Conservation (phyloP, 163 green algal species). For the Trebouxia gelatinosa region DNA sequence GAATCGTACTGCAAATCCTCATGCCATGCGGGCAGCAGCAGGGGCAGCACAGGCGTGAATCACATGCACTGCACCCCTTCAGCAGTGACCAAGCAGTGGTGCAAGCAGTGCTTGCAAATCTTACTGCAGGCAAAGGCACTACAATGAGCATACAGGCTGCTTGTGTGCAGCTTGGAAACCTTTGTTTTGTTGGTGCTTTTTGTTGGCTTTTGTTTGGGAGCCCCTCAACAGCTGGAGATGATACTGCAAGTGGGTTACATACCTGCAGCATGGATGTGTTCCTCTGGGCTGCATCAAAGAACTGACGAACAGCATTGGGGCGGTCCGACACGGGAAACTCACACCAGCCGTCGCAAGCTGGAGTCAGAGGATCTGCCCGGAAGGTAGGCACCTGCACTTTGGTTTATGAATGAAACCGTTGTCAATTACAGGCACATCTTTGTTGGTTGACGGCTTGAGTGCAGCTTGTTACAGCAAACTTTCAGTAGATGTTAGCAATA, state of each 20-base stretch:
- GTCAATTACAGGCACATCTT: neutral
- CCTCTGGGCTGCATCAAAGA: slow-evolving; percentile 60
- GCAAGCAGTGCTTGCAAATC: too few species aligned
- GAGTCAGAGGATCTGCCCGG: slow-evolving; percentile 72
- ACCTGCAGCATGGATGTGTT: slow-evolving; percentile 67
- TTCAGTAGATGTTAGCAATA: neutral
- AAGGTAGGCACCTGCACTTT: slow-evolving; percentile 56
- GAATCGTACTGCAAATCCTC: too few species aligned
- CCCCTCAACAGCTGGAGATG: too few species aligned
- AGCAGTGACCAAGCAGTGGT: too few species aligned
- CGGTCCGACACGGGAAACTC: slow-evolving; percentile 93
- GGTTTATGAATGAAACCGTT: neutral
- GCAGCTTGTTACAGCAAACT: neutral
- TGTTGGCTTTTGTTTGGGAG: too few species aligned
- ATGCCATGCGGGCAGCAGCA: too few species aligned
- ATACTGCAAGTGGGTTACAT: neutral
- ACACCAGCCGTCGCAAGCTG: slow-evolving; percentile 90
- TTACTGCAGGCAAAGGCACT: slow-evolving; percentile 4
- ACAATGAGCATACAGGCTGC: neutral
- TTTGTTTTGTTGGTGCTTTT: neutral
- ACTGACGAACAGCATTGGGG: slow-evolving; percentile 87
- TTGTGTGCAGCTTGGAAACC: too few species aligned
- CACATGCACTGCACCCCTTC: too few species aligned
- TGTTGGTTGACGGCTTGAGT: neutral
- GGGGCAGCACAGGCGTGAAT: too few species aligned